A percentile compares a stretch with the other conserved stretches of the same genome.
Evolutionary conservation across 768 basidiomycete genomes (phyloP).

Genomic region (Rhizopogon vesiculosus): DNA sequence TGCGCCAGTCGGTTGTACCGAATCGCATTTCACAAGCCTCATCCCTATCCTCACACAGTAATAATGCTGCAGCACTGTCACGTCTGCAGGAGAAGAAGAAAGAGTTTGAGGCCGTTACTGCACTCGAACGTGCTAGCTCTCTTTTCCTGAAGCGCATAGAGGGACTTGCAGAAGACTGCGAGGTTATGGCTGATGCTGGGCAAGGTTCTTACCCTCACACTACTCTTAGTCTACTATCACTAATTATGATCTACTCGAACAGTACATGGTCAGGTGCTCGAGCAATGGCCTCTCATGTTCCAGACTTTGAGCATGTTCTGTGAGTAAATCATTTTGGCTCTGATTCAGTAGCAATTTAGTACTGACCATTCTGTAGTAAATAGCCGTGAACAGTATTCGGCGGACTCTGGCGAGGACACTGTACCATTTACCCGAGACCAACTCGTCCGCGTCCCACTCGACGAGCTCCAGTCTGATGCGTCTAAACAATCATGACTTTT

Average conservation of each 20-base stretch:
- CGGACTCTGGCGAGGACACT: constrained; percentile 19
- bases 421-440: constrained; percentile 43
- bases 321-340: constrained; percentile 29
- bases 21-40: constrained; percentile 47
- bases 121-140: constrained; percentile 60
- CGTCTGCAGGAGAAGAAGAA: constrained; percentile 77
- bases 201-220: constrained; percentile 37
- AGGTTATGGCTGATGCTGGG: constrained; percentile 75
- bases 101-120: constrained; percentile 70
- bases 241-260: not conserved
- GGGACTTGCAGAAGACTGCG: constrained; percentile 66
- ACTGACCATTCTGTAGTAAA: constrained; percentile 35
- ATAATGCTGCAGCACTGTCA: constrained; percentile 45
- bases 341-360: not conserved
- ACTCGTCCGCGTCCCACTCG: constrained; percentile 67
- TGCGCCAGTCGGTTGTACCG: constrained; percentile 55
- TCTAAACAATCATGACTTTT: constrained; percentile 8
- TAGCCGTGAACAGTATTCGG: constrained; percentile 32
- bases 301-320: constrained; percentile 65
- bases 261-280: constrained; percentile 76
- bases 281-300: constrained; percentile 84
- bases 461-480: constrained; percentile 44
- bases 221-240: too few relatives aligned
- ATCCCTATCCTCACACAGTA: constrained; percentile 26
- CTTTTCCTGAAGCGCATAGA: constrained; percentile 66